phyloP scores from a whole-genome alignment of 306 rosid species.

The Fragaria ananassa region DNA sequence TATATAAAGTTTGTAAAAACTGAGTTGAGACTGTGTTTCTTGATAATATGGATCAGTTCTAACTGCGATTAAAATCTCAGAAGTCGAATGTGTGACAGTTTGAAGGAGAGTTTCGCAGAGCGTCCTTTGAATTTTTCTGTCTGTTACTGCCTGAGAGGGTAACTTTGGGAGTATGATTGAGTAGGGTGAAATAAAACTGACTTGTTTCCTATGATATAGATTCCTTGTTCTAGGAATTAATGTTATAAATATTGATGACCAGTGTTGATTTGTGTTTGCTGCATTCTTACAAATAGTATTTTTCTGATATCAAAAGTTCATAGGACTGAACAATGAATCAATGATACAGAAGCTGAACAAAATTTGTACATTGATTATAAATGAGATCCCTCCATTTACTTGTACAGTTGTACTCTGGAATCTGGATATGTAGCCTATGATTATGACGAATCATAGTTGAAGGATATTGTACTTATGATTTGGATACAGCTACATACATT shows the following conservation, averaged over 20 bases:
- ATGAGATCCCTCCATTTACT: not conserved
- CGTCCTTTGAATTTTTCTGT: too few relatives aligned
- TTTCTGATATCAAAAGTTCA: not conserved
- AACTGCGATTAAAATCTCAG: too few relatives aligned
- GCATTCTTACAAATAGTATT: not conserved
- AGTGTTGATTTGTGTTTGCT: not conserved
- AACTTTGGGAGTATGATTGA: not conserved
- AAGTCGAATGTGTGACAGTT: too few relatives aligned
- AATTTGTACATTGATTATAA: not conserved
- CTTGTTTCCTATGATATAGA: not conserved
- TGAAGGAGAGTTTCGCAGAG: too few relatives aligned
- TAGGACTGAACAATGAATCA: not conserved
- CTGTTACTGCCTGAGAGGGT: not conserved
- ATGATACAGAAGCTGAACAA: not conserved
- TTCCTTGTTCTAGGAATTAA: not conserved
- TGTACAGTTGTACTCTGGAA: not conserved
- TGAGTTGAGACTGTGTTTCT: not conserved
- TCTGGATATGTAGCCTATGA: not conserved
- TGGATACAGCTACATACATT: not conserved
- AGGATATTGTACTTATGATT: not conserved
- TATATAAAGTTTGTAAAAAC: too few relatives aligned
- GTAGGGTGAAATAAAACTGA: not conserved
- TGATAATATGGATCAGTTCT: not conserved
- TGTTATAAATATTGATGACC: not conserved
- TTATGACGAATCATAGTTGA: not conserved